phyloP scores from a whole-genome alignment of 306 rosid genomes.

The Medicago arabica region DNA sequence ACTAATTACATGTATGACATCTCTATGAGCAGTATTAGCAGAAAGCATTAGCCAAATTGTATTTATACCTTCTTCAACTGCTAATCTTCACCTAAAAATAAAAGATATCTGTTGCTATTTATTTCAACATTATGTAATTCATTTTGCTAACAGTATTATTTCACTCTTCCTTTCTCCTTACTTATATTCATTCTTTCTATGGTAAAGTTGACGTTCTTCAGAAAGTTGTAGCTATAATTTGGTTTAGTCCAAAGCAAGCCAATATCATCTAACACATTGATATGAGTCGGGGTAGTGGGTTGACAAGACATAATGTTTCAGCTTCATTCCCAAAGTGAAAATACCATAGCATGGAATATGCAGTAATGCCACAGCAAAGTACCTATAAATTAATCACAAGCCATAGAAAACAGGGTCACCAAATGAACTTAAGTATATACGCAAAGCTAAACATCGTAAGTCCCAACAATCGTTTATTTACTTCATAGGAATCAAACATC shows the following conservation, averaged over 20 bases:
- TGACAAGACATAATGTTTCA: conserved; percentile 69
- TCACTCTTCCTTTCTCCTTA: background rate
- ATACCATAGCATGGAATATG: conserved; percentile 93
- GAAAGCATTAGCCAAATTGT: background rate
- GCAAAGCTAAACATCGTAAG: background rate
- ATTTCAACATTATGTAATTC: conserved; percentile 31
- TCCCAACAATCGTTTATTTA: background rate
- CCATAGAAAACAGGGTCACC: conserved; percentile 39
- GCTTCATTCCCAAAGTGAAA: conserved; percentile 74
- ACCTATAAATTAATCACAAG: conserved; percentile 54
- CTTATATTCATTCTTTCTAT: conserved; percentile 12
- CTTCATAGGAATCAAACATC: background rate
- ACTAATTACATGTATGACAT: conserved; percentile 1
- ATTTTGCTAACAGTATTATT: conserved; percentile 14
- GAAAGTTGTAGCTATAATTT: conserved; percentile 17
- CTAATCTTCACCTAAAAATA: conserved; percentile 15
- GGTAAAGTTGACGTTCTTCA: conserved; percentile 26
- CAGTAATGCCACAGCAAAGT: conserved; percentile 74
- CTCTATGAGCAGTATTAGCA: conserved; percentile 1
- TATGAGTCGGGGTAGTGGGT: conserved; percentile 59
- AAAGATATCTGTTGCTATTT: conserved; percentile 10
- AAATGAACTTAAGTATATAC: conserved; percentile 15
- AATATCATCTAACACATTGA: conserved; percentile 55
- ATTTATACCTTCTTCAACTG: conserved; percentile 24
- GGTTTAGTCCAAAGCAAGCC: conserved; percentile 9